Conservation (phyloP, 1,284 basidiomycete species). For the Baeospora myosura region DNA sequence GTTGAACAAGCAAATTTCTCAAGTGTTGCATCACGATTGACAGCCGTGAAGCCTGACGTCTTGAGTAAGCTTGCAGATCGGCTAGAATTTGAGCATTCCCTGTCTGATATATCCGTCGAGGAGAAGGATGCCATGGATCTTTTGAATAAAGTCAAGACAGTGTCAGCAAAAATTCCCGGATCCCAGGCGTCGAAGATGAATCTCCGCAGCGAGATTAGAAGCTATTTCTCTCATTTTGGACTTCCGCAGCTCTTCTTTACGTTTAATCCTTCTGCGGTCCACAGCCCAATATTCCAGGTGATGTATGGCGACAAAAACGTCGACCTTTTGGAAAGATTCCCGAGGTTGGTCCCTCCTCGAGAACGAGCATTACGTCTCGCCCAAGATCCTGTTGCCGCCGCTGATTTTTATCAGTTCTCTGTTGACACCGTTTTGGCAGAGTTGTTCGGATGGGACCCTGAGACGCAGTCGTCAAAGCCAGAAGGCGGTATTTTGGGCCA, state of each 20-base stretch:
- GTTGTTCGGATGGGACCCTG: slow-evolving; percentile 14
- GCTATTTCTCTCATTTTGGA: slow-evolving; percentile 18
- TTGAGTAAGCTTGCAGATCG: slow-evolving; percentile 8
- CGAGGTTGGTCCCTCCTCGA: slow-evolving; percentile 3
- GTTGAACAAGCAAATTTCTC: slow-evolving; percentile 10
- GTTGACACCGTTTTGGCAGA: slow-evolving; percentile 16
- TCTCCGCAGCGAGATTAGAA: slow-evolving; percentile 22
- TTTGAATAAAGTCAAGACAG: slow-evolving; percentile 20
- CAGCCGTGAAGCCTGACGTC: slow-evolving; percentile 1
- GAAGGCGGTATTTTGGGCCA: slow-evolving; percentile 19
- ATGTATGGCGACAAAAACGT: slow-evolving; percentile 19
- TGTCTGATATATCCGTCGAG: background rate
- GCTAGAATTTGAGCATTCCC: slow-evolving; percentile 8
- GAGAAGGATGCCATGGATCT: slow-evolving; percentile 10
- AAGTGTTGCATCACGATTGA: slow-evolving; percentile 10
- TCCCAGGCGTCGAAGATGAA: slow-evolving; percentile 19
- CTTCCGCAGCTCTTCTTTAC: slow-evolving; percentile 24
- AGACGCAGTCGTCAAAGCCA: slow-evolving; percentile 1
- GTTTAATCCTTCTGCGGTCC: slow-evolving; percentile 23
- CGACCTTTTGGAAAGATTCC: slow-evolving; percentile 11
- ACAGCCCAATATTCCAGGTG: slow-evolving; percentile 22
- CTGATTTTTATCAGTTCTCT: slow-evolving; percentile 22
- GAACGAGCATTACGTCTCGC: slow-evolving; percentile 17
- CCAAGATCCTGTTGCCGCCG: slow-evolving; percentile 19
- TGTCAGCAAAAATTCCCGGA: slow-evolving; percentile 22